Evolutionary conservation across 768 basidiomycete species (phyloP), one percentile per base, ranked within the genome.

Genomic region (Panus rudis): DNA sequence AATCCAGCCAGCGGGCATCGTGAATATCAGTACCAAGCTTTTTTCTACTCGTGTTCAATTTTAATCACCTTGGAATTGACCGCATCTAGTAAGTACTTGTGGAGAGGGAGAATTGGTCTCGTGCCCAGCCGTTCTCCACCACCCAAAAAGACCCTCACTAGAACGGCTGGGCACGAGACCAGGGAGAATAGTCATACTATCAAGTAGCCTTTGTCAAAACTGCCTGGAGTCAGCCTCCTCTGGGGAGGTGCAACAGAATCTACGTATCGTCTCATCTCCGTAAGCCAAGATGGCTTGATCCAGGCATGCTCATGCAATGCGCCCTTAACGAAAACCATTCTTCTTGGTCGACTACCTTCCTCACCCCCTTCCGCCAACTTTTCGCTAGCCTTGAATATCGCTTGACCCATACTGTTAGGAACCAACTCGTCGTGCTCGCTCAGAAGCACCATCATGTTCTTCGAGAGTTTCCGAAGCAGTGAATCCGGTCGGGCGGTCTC

Each of bases 341-440:
- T 43, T 27, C 46, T 37, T 19, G 26, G 3, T 20, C 27, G 22
- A 12, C 14, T 31, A 13, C 19, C 21, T 8, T 25, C 43, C n/a
- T 40, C 33, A 21, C 32, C 30, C 6, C 27, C 50, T 13, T 11
- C 26, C 7, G 26, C 27, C 11, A 17, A 10, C 8, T n/a, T 24
- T 21, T 7, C 25, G 21, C 40, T 21, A 4, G 52, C 52, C 14
- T 54, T 46, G 26, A 49, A 58, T n/a, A 72, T 43, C 30, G 56
- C 45, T 14, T 34, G 34, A 1, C 66, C 64, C 66, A 73, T 71
- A 37, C 44, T 41, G 0, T 53, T 54, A 6, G 69, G 72, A 1
- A 76, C 72, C 20, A 76, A 53, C 57, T 73, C 71, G 45, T 76
- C 75, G 24, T 63, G 50, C 46, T 67, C 69, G 46, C 69, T 73